phyloP scores from a whole-genome alignment of 371 early-diverging fungal genomes.

The Zychaea mexicana region DNA sequence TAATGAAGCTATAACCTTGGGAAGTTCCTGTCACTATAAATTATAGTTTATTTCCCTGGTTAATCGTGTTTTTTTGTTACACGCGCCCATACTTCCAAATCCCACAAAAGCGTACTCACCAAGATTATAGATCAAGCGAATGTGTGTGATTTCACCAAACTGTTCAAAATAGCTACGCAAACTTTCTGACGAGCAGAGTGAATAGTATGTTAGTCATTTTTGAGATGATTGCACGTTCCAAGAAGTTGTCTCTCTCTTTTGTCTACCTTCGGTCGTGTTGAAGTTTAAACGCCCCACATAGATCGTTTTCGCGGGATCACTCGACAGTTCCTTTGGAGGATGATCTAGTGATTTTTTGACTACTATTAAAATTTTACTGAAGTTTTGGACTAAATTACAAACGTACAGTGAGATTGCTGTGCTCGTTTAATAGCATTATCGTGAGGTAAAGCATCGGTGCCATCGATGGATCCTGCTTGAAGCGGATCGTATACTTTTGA shows the following conservation, averaged over 20 bases:
- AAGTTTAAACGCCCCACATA: slow-evolving; percentile 53
- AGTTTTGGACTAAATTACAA: too few species aligned
- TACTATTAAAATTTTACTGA: slow-evolving; percentile 2
- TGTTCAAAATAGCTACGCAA: slow-evolving; percentile 28
- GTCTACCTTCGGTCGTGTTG: slow-evolving; percentile 48
- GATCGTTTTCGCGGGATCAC: slow-evolving; percentile 51
- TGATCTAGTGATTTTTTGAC: slow-evolving; percentile 19
- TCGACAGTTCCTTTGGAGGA: slow-evolving; percentile 31
- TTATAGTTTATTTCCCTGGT: background rate
- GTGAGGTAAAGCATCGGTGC: slow-evolving; percentile 50
- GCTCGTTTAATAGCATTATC: slow-evolving; percentile 59
- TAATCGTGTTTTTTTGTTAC: background rate
- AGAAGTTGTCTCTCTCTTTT: background rate
- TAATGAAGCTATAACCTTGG: slow-evolving; percentile 60
- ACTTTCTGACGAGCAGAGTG: background rate
- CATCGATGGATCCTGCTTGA: slow-evolving; percentile 61
- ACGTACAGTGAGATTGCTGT: slow-evolving; percentile 29
- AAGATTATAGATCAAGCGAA: slow-evolving; percentile 35
- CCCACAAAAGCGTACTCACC: too few species aligned
- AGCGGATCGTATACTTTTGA: slow-evolving; percentile 56
- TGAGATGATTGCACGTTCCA: too few species aligned
- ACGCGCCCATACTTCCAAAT: slow-evolving; percentile 17
- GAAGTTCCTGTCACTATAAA: slow-evolving; percentile 57
- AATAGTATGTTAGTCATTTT: too few species aligned
- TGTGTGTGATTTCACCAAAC: slow-evolving; percentile 35